These are phyloP conservation scores for Pelargonium myrrhifolium DNA, from an alignment of 441 rosid species.

Conservation along the genomic window DNA sequence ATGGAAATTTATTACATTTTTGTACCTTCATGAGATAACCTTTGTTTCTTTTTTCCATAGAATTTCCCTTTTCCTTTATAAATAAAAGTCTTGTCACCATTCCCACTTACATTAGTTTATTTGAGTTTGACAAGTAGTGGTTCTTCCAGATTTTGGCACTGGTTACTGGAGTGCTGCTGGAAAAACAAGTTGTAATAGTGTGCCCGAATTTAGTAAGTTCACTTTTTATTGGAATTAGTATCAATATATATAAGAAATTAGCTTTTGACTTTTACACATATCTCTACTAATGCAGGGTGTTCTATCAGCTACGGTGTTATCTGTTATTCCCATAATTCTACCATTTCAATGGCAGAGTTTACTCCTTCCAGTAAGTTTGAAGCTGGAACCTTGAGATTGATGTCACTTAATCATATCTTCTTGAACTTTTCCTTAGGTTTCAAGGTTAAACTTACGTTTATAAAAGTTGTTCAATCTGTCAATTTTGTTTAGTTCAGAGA, in stretches of 20 bases:
- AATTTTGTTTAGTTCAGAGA: no score
- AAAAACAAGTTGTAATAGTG: conserved; percentile 67
- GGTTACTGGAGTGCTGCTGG: conserved; percentile 73
- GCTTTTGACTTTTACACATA: conserved; percentile 15
- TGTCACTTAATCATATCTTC: not conserved
- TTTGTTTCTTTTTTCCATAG: not conserved
- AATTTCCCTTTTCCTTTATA: no score
- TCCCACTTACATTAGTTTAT: not conserved
- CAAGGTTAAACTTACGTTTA: not conserved
- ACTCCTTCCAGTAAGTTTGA: conserved; percentile 76
- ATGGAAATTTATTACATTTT: not conserved
- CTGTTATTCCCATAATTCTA: conserved; percentile 75
- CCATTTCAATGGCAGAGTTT: conserved; percentile 99
- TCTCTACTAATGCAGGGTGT: conserved; percentile 57
- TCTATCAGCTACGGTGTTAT: conserved; percentile 73
- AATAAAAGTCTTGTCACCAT: not conserved
- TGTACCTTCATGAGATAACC: not conserved
- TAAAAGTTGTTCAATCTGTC: no score
- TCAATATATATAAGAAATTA: no score
- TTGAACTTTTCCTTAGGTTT: not conserved
- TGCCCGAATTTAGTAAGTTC: conserved; percentile 85
- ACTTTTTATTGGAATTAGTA: not conserved
- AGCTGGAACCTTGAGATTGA: not conserved
- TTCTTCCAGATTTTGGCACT: conserved; percentile 66
- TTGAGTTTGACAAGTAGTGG: conserved; percentile 17